Base-by-base conservation (phyloP, 331 rosid species). In the Rhamnella rubrinervis region DNA sequence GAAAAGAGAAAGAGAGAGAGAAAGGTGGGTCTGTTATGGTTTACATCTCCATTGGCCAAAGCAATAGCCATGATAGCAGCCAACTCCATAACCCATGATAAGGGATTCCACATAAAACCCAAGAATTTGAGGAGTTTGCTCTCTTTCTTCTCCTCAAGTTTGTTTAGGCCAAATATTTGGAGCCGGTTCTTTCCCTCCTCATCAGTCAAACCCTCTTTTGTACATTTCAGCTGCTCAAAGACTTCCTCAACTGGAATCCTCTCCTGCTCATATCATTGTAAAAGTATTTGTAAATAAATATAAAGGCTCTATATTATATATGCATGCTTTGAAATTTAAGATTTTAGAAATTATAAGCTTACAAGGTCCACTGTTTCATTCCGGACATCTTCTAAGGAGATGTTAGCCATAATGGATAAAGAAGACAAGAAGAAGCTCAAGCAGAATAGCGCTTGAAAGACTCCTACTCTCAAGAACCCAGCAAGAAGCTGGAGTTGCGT, bases 101-200 rank as follows among this genome's bases (percentile, higher is more conserved):
- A 77, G 11, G 98, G 98, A 66, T 92, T 89, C 98, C 98, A 92
- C 98, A 92, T 89, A 68, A 92, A 92, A 19, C 98, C 98, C 72
- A 92, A 78, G 67, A 92, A 92, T 81, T 92, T 92, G n/a, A 89
- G 90, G 59, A 92, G 0, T 61, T 92, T 92, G 82, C 79, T 25
- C 18, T 92, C 98, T 6, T 67, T 83, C 62, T 84, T 89, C 89
- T 92, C 98, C 73, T 92, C 98, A 10, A 92, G 85, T 76, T 89
- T 92, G 85, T 92, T 92, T 25, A 73, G 86, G 14, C 98, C 98
- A 70, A 92, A 92, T 37, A 83, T 82, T 6, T 86, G 81, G 51
- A 92, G 85, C 77, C 98, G 81, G 46, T 86, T 84, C 73, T 75
- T 65, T 21, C 96, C 98, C 67, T 87, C 98, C 0, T 59, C 83